Evolutionary conservation across 2,329 filamentous ascomycete species (phyloP).

Genomic region (Fusarium illudens): DNA sequence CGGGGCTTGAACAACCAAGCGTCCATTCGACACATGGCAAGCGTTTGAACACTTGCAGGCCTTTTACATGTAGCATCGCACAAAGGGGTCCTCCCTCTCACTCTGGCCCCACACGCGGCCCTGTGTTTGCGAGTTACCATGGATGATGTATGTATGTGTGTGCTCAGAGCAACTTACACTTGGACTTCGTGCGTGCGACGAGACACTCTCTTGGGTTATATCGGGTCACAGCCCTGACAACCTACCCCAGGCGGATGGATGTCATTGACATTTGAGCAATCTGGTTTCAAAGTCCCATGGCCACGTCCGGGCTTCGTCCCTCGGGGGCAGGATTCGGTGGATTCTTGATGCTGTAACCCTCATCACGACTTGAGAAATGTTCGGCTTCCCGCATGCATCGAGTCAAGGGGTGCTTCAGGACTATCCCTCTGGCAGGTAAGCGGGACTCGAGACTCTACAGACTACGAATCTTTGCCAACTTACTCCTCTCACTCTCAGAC

Average conservation of each 20-base stretch:
- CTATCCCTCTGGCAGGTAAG: background rate
- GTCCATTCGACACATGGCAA: conserved; percentile 25
- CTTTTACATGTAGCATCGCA: conserved; percentile 26
- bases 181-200: background rate
- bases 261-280: background rate
- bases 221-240: conserved; percentile 5
- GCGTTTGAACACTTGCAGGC: conserved; percentile 22
- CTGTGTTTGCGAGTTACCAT: conserved; percentile 12
- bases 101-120: conserved; percentile 7
- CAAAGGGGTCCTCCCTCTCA: conserved; percentile 13
- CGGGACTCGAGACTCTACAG: background rate
- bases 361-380: conserved; percentile 6
- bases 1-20: conserved; percentile 20
- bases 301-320: background rate
- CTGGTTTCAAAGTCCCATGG: background rate
- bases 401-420: conserved; percentile 4
- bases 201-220: background rate
- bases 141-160: too few relatives aligned
- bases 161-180: background rate
- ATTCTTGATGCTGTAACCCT: conserved; percentile 9
- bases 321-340: background rate
- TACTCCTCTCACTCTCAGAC: background rate
- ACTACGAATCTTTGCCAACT: background rate
- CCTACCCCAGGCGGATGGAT: conserved; percentile 18
- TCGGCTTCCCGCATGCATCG: conserved; percentile 23